Percentiles rank a stretch among this genome's conserved stretches.
Evolutionary conservation across 441 rosid species (phyloP).

Genomic region (Adansonia grandidieri): DNA sequence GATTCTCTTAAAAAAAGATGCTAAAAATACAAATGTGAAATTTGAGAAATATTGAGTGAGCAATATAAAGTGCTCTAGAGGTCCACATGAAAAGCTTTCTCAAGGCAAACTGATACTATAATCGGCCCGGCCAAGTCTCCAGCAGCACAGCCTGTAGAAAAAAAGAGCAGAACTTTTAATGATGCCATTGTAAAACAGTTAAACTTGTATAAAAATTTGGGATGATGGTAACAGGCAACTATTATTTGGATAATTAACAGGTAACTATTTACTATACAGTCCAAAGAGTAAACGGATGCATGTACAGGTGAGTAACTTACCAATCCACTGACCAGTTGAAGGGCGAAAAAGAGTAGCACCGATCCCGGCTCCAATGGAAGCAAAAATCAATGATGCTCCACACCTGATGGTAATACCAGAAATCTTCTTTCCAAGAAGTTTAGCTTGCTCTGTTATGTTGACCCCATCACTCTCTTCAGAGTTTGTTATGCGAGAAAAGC

Average conservation of each 20-base stretch:
- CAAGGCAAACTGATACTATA: slow-evolving; percentile 62
- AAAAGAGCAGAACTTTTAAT: slow-evolving; percentile 1
- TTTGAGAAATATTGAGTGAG: slow-evolving; percentile 8
- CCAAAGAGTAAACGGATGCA: background rate
- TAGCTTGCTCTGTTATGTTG: slow-evolving; percentile 48
- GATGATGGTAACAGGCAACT: background rate
- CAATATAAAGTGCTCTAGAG: slow-evolving; percentile 32
- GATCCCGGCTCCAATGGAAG: slow-evolving; percentile 87
- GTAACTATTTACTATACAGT: background rate
- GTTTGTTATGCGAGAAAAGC: slow-evolving; percentile 40
- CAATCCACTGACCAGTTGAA: slow-evolving; percentile 88
- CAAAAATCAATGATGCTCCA: slow-evolving; percentile 75
- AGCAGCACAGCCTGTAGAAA: slow-evolving; percentile 66
- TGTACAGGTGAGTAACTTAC: slow-evolving; percentile 44
- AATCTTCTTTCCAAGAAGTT: slow-evolving; percentile 72
- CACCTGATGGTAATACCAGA: slow-evolving; percentile 66
- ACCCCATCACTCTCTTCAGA: slow-evolving; percentile 46
- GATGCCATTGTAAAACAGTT: background rate
- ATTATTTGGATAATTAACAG: background rate
- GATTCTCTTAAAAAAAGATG: background rate
- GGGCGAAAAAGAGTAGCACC: slow-evolving; percentile 78
- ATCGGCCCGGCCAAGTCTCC: slow-evolving; percentile 90
- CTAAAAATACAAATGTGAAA: slow-evolving; percentile 20
- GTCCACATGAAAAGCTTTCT: slow-evolving; percentile 61
- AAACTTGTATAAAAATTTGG: background rate